Base-by-base conservation (phyloP, 2,329 filamentous ascomycete genomes). In the Thyridium curvatum region DNA sequence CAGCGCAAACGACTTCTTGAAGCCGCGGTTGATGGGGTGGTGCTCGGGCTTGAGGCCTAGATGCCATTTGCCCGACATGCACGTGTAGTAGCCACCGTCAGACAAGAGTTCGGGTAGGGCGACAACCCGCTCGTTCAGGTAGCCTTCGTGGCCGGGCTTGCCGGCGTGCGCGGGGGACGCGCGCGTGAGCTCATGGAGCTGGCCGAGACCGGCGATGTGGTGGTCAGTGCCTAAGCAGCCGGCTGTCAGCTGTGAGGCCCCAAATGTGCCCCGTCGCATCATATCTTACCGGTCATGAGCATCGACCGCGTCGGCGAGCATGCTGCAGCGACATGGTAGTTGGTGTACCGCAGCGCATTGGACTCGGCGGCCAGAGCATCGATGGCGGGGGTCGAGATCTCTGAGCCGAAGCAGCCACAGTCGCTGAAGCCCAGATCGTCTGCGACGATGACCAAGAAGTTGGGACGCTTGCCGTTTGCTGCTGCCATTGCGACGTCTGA, bases 11-110 rank as follows among this genome's bases (percentile, higher is more conserved):
- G 68, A 74, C 14, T 67, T 66, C 42, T 77, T 69, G 45, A 83
- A 83, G 0, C 79, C 78, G 9, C 77, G 65, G 12, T 64, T 66
- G 34, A 69, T 64, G 1, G 78, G 78, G 69, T 77, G 21, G 17
- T 35, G 17, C 16, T 40, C 16, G 8, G 3, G 12, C 29, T 16
- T 13, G 12, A 82, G 56, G 0, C 77, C 77, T 14, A 82, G 57
- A 54, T 81, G 76, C 77, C 77, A 82, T 51, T 82, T 82, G 0
- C 78, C 77, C 5, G 72, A 61, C 69, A 82, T 78, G 5, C 78
- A 46, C 2, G 77, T 82, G 35, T 71, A 64, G 51, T 82, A 82
- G 12, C 77, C 77, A 1, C 62, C 68, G 43, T 80, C 77, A 4
- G 62, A 68, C 5, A 82, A 61, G 2, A 82, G 50, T 52, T 82